These are phyloP conservation scores for Pleurotus tuoliensis DNA, from an alignment of 768 basidiomycete genomes.

Conservation along the genomic window DNA sequence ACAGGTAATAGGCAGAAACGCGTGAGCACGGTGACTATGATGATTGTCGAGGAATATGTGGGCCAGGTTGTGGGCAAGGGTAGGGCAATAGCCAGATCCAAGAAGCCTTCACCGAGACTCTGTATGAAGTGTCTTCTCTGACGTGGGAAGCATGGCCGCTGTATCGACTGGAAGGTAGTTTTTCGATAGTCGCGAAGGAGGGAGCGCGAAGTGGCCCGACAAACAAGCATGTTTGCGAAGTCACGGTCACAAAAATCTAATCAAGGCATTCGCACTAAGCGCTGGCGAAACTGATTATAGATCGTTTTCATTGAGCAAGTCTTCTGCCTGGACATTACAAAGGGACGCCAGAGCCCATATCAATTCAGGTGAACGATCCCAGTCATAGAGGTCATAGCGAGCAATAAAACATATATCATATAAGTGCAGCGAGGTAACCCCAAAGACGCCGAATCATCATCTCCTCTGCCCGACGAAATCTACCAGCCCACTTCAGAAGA, in stretches of 20 bases:
- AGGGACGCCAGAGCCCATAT: slow-evolving; percentile 4
- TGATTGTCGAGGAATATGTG: slow-evolving; percentile 71
- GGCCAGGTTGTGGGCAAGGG: slow-evolving; percentile 68
- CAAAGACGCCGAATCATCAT: slow-evolving; percentile 13
- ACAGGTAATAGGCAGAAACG: slow-evolving; percentile 64
- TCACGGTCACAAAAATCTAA: slow-evolving; percentile 1
- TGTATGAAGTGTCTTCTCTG: slow-evolving; percentile 23
- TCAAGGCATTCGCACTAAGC: neutral
- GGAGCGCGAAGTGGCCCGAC: slow-evolving; percentile 1
- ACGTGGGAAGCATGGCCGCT: neutral
- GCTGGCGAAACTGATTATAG: neutral
- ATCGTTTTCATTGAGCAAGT: neutral
- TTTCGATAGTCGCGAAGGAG: neutral
- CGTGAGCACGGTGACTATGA: slow-evolving; percentile 58
- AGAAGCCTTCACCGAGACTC: slow-evolving; percentile 57
- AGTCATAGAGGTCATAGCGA: slow-evolving; percentile 9
- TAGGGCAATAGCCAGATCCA: slow-evolving; percentile 74
- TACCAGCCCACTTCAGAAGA: slow-evolving; percentile 55
- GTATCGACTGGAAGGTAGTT: neutral
- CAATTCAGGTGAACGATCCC: slow-evolving; percentile 1
- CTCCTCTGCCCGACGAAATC: slow-evolving; percentile 14
- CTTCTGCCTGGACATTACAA: neutral
- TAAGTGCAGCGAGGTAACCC: slow-evolving; percentile 9
- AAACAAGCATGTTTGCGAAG: neutral
- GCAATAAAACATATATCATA: slow-evolving; percentile 15